Conservation (phyloP, 345 rosid genomes). For the Draba incana region DNA sequence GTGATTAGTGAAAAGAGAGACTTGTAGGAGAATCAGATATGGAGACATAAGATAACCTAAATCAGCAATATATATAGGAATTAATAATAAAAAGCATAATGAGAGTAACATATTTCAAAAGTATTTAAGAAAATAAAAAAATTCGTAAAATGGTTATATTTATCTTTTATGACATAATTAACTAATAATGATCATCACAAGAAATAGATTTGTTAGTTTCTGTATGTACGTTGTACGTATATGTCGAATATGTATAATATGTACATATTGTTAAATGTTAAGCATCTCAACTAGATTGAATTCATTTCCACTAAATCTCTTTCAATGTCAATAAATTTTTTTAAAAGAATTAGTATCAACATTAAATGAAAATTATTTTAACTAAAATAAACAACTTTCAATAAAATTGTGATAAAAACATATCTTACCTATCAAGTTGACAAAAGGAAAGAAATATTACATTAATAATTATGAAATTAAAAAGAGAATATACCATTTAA, state of each 20-base stretch:
- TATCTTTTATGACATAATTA: neutral
- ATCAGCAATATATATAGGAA: neutral
- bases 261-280: neutral
- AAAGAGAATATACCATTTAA: too few species aligned
- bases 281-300: neutral
- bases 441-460: too few species aligned
- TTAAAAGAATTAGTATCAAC: too few species aligned
- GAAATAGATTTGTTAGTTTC: neutral
- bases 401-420: too few species aligned
- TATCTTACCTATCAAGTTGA: too few species aligned
- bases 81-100: neutral
- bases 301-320: constrained; percentile 3
- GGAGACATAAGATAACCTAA: neutral
- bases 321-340: too few species aligned
- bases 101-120: neutral
- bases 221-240: neutral
- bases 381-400: too few species aligned
- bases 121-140: neutral
- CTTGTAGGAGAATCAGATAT: neutral
- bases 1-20: neutral
- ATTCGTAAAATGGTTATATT: neutral
- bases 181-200: neutral
- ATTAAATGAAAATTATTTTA: too few species aligned
- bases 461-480: too few species aligned
- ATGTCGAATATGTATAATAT: neutral